phyloP scores from a whole-genome alignment of 768 basidiomycete genomes.

The Panaeolus papilionaceus region DNA sequence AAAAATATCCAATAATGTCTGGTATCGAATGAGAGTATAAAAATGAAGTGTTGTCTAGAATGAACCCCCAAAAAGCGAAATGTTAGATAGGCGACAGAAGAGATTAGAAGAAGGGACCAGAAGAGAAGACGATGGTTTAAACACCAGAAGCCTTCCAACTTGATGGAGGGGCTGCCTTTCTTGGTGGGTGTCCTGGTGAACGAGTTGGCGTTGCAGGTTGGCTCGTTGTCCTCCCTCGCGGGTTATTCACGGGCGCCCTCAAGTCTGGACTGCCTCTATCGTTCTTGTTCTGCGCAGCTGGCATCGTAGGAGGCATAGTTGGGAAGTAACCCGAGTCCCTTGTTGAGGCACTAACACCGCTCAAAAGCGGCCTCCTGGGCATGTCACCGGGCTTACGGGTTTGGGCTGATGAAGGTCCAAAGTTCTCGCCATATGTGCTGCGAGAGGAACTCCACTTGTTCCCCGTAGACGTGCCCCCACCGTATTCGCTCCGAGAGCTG shows the following conservation, averaged over 20 bases:
- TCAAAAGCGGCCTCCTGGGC: background rate
- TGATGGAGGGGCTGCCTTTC: constrained; percentile 59
- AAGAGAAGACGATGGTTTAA: constrained; percentile 25
- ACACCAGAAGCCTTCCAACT: constrained; percentile 59
- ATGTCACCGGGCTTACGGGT: background rate
- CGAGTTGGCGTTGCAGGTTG: constrained; percentile 46
- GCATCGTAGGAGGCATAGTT: constrained; percentile 43
- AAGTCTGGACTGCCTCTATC: constrained; percentile 28
- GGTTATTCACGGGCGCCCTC: constrained; percentile 19
- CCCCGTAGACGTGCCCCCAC: constrained; percentile 50
- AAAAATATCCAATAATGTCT: constrained; percentile 7
- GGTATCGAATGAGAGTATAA: constrained; percentile 14
- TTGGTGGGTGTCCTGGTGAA: constrained; percentile 23
- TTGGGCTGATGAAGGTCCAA: constrained; percentile 45
- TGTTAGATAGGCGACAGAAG: constrained; percentile 14
- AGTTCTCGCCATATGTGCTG: constrained; percentile 76
- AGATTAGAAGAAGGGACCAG: constrained; percentile 22
- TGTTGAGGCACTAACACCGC: constrained; percentile 19
- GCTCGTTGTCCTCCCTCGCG: constrained; percentile 50
- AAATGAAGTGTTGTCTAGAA: constrained; percentile 17
- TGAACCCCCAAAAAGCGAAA: constrained; percentile 16
- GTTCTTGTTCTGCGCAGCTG: constrained; percentile 32
- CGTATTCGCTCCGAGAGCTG: constrained; percentile 69
- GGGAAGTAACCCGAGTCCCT: constrained; percentile 51
- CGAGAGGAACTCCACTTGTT: constrained; percentile 60